Evolutionary conservation across 2,329 filamentous ascomycete species (phyloP).

Genomic region (Clonostachys byssicola): DNA sequence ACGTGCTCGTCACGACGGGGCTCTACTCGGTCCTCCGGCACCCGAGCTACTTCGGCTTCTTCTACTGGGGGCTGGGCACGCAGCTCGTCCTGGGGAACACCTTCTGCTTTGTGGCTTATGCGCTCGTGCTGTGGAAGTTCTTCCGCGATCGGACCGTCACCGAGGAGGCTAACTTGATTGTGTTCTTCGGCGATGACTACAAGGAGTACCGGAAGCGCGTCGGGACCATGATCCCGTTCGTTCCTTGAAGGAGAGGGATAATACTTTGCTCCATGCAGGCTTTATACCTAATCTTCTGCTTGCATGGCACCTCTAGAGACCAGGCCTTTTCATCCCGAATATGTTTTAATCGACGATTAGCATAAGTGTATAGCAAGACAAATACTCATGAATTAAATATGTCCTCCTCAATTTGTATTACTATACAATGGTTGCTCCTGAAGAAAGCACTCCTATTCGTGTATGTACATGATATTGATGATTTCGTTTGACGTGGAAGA

Average conservation of each 20-base stretch:
- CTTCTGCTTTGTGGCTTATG: slow-evolving; percentile 72
- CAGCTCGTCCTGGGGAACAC: slow-evolving; percentile 86
- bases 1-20: slow-evolving; percentile 78
- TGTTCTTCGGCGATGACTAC: slow-evolving; percentile 85
- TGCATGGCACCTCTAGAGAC: too few species aligned
- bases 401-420: too few species aligned
- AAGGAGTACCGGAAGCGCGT: slow-evolving; percentile 67
- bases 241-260: slow-evolving; percentile 10
- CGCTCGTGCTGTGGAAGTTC: slow-evolving; percentile 77
- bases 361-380: too few species aligned
- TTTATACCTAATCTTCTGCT: too few species aligned
- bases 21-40: slow-evolving; percentile 76
- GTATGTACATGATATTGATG: neutral
- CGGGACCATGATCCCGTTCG: slow-evolving; percentile 75
- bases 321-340: too few species aligned
- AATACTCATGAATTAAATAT: too few species aligned
- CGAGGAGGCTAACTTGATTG: slow-evolving; percentile 74
- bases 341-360: too few species aligned
- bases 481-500: neutral
- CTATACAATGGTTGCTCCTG: too few species aligned
- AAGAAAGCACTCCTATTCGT: neutral
- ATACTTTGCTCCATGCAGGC: neutral
- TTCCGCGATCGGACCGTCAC: slow-evolving; percentile 70
- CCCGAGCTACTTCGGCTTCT: slow-evolving; percentile 96
- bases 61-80: slow-evolving; percentile 96